phyloP scores from a whole-genome alignment of 495 filamentous ascomycete genomes.

The Penicillium steckii region DNA sequence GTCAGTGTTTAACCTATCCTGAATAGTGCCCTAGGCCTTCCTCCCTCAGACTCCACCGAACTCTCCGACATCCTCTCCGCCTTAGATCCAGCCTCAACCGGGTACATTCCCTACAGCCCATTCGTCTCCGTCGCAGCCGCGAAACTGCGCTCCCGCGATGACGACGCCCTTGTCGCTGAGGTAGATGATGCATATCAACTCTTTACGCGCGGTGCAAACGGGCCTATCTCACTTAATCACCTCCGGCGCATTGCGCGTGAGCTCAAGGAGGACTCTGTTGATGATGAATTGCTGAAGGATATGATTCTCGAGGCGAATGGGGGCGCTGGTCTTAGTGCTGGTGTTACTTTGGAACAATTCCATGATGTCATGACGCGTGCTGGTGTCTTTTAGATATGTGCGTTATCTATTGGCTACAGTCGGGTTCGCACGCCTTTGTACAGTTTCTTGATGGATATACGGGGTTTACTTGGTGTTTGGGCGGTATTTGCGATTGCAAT shows the following conservation, averaged over 20 bases:
- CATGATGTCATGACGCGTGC: conserved; percentile 82
- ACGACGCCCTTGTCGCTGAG: conserved; percentile 60
- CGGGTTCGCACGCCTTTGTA: neutral
- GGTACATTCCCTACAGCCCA: conserved; percentile 68
- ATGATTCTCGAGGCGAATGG: conserved; percentile 95
- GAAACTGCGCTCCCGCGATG: conserved; percentile 60
- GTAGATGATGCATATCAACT: conserved; percentile 76
- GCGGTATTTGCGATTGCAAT: conserved; percentile 6
- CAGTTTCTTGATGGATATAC: conserved; percentile 14
- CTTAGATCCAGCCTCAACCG: conserved; percentile 76
- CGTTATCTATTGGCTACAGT: conserved; percentile 4
- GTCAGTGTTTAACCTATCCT: neutral
- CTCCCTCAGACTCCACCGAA: conserved; percentile 60
- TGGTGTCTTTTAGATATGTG: conserved; percentile 63
- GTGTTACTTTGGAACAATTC: conserved; percentile 78
- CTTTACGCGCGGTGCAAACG: conserved; percentile 59
- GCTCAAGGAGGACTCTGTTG: conserved; percentile 71
- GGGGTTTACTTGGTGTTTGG: conserved; percentile 9
- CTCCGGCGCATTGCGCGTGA: conserved; percentile 77
- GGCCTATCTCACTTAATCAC: conserved; percentile 69
- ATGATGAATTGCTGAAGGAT: conserved; percentile 77
- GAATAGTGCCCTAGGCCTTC: conserved; percentile 69
- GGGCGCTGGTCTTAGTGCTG: conserved; percentile 65
- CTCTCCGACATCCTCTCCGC: conserved; percentile 72
- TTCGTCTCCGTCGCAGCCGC: conserved; percentile 86